Evolutionary conservation across 2,329 filamentous ascomycete genomes (phyloP), one percentile per base, ranked within the genome.

Genomic region (Helotiales sp.): DNA sequence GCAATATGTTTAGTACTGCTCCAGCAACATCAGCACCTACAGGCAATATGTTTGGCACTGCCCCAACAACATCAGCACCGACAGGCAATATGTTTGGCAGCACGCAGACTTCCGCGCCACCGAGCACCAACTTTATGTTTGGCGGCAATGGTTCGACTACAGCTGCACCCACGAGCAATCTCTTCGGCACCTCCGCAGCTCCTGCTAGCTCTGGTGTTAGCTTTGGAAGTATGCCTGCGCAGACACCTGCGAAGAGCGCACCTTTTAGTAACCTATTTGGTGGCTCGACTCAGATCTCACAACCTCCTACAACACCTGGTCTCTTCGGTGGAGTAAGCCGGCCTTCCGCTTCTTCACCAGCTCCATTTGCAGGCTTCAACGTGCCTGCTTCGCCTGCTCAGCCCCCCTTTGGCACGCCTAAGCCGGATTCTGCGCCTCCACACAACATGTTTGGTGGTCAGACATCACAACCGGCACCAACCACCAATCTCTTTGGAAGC

Each of bases 401-500:
- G 40, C 38, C 30, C 30, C 1, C 30, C 10, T 31, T 44, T 47
- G 48, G 19, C 15, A 52, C 12, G 15, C 29, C 17, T 19, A 2
- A 52, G 17, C 19, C 36, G 38, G 29, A 3, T 48, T 3, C 22
- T n/a, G 42, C 25, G 10, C 22, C 55, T 19, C 13, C 22, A 15
- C 24, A 29, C 13, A 49, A 31, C 33, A 24, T 50, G 3, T 55
- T 42, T 15, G 33, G 31, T 27, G 19, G 12, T 22, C 42, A 51
- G 29, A 44, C 27, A 29, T 44, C 40, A 25, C 40, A 34, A 22
- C 25, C 55, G 38, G 29, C 52, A 17, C 31, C 40, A 27, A 46
- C 42, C 5, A 59, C 34, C 22, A 61, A 57, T 24, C 17, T 57
- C 4, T 63, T 65, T 55, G 58, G 55, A 8, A 53, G 30, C 17